These are phyloP conservation scores for Candida pini DNA, from an alignment of 805 yeast genomes.

Conservation along the genomic window DNA sequence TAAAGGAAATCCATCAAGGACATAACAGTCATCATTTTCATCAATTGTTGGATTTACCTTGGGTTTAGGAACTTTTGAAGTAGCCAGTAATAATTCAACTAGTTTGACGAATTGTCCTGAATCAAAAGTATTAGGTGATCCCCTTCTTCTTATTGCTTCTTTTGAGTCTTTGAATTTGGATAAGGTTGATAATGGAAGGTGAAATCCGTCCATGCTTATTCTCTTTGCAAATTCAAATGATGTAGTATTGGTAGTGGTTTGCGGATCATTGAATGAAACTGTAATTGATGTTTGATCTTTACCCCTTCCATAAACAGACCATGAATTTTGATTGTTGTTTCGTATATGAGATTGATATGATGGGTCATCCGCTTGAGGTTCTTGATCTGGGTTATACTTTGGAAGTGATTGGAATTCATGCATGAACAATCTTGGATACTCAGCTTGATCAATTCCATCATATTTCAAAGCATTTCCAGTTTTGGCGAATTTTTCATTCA, in stretches of 20 bases:
- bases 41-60: neutral
- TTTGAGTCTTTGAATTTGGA: constrained; percentile 47
- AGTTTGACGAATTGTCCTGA: constrained; percentile 38
- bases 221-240: constrained; percentile 34
- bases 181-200: constrained; percentile 46
- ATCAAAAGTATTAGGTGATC: constrained; percentile 86
- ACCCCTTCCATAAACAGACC: constrained; percentile 9
- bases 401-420: no score
- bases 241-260: neutral
- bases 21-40: no score
- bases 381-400: neutral
- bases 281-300: constrained; percentile 7
- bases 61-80: constrained; percentile 11
- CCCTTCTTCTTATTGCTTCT: constrained; percentile 60
- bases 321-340: neutral
- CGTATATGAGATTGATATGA: neutral
- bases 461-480: no score
- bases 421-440: no score
- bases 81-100: constrained; percentile 24
- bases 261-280: constrained; percentile 1
- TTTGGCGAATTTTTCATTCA: constrained; percentile 26
- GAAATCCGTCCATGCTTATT: constrained; percentile 76
- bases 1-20: constrained; percentile 1
- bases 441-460: no score
- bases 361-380: neutral